Evolutionary conservation across 2,329 filamentous ascomycete genomes (phyloP).

Genomic region (Aspergillus calidoustus): DNA sequence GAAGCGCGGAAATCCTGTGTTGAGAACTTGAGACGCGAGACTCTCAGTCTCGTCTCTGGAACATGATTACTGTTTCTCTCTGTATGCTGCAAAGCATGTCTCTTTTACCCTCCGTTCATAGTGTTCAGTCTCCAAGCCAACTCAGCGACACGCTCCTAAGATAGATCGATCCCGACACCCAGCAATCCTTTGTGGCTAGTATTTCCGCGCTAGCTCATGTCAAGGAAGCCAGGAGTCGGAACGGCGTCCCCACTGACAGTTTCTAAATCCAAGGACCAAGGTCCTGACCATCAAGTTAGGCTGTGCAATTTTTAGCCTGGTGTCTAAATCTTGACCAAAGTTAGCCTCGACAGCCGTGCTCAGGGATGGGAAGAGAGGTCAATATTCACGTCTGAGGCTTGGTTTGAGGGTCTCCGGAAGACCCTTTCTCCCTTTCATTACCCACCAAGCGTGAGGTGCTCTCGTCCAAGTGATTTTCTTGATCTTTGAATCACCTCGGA

Average conservation of each 20-base stretch:
- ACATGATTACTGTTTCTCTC: neutral
- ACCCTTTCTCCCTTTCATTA: slow-evolving; percentile 26
- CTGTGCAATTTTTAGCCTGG: slow-evolving; percentile 16
- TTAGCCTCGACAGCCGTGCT: slow-evolving; percentile 11
- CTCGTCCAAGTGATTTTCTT: slow-evolving; percentile 19
- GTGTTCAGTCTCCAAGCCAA: neutral
- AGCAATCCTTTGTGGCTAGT: slow-evolving; percentile 20
- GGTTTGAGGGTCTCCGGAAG: slow-evolving; percentile 27
- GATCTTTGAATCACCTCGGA: slow-evolving; percentile 10
- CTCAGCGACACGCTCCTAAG: too few species aligned
- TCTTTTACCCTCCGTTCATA: neutral
- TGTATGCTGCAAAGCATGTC: neutral
- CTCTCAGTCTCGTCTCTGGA: neutral
- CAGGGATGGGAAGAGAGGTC: slow-evolving; percentile 23
- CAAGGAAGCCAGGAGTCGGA: slow-evolving; percentile 1
- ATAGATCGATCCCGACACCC: neutral
- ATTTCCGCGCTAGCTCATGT: slow-evolving; percentile 22
- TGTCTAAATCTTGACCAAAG: neutral
- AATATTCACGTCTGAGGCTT: slow-evolving; percentile 27
- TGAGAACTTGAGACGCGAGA: neutral
- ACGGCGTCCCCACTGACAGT: slow-evolving; percentile 10
- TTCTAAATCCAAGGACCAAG: slow-evolving; percentile 4
- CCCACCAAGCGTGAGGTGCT: slow-evolving; percentile 21
- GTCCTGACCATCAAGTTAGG: slow-evolving; percentile 11
- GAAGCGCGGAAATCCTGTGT: neutral